phyloP scores from a whole-genome alignment of 768 basidiomycete species.

The Tulasnella sp. region DNA sequence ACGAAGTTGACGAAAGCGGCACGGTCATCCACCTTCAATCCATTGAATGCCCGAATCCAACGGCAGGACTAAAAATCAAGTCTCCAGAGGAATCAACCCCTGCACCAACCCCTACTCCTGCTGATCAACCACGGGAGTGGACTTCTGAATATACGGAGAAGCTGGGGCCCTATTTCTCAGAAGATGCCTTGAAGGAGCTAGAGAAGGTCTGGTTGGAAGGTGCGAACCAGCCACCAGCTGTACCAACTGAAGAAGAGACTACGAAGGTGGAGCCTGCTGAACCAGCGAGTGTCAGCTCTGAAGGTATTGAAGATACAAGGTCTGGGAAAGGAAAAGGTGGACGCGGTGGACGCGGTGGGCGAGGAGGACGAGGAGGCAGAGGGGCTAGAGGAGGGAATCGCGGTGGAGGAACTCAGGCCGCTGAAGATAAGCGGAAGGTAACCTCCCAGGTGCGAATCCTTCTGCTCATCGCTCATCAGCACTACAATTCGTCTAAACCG shows the following conservation, averaged over 20 bases:
- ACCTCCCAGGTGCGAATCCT: conserved; percentile 67
- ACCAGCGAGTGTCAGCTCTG: conserved; percentile 26
- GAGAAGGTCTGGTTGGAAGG: conserved; percentile 79
- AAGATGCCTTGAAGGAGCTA: conserved; percentile 55
- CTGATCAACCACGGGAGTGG: background rate
- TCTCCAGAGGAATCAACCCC: conserved; percentile 35
- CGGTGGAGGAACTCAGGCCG: conserved; percentile 40
- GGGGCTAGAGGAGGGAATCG: conserved; percentile 44
- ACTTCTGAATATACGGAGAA: conserved; percentile 48
- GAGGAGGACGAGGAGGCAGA: conserved; percentile 47
- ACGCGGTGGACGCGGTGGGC: conserved; percentile 29
- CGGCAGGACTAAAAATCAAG: conserved; percentile 32
- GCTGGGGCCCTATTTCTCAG: conserved; percentile 62
- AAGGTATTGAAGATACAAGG: background rate
- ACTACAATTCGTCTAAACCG: conserved; percentile 20
- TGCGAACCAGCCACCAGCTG: conserved; percentile 56
- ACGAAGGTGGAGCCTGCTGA: background rate
- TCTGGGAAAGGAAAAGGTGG: conserved; percentile 17
- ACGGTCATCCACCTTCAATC: conserved; percentile 78
- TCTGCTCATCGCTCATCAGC: conserved; percentile 4
- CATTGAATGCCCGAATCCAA: conserved; percentile 59
- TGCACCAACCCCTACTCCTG: background rate
- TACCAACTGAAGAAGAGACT: conserved; percentile 22
- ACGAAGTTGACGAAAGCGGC: conserved; percentile 79
- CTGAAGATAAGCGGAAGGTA: conserved; percentile 65